Percentiles rank a stretch among this genome's conserved stretches.
Conservation (phyloP, 106 monocot genomes). For the Dendrobium chrysotoxum region DNA sequence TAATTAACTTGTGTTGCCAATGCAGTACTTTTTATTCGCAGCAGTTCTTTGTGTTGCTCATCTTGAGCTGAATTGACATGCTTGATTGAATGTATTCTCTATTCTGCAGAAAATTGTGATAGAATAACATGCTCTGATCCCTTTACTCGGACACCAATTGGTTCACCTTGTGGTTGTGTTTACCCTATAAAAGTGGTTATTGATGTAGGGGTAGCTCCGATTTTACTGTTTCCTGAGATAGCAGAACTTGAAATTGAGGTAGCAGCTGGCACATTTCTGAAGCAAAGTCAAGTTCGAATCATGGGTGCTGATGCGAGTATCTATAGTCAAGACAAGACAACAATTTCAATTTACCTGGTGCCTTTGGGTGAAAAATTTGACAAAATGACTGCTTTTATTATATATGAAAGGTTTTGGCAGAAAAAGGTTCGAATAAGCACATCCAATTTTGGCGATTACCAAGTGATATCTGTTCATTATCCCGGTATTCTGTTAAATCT, state of each 20-base stretch:
- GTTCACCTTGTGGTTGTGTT: constrained; percentile 69
- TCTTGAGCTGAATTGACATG: background rate
- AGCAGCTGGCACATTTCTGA: constrained; percentile 84
- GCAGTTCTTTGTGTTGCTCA: background rate
- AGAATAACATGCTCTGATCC: constrained; percentile 47
- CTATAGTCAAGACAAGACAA: constrained; percentile 57
- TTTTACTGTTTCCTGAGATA: constrained; percentile 18
- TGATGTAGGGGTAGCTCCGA: constrained; percentile 21
- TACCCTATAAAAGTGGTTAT: constrained; percentile 35
- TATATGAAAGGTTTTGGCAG: constrained; percentile 69
- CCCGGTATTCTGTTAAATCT: constrained; percentile 33
- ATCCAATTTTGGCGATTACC: constrained; percentile 64
- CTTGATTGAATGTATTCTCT: background rate
- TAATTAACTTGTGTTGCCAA: background rate
- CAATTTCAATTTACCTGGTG: constrained; percentile 27
- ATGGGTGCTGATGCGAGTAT: constrained; percentile 76
- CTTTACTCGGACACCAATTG: constrained; percentile 48
- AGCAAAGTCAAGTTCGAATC: constrained; percentile 97
- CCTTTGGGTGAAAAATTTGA: constrained; percentile 78
- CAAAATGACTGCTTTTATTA: constrained; percentile 64
- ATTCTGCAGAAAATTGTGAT: constrained; percentile 20
- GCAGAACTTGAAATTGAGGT: constrained; percentile 51
- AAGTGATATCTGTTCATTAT: constrained; percentile 58
- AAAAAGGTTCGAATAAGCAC: constrained; percentile 58
- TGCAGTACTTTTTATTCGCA: background rate